phyloP scores from a whole-genome alignment of 306 rosid species.

The Boehmeria nivea region DNA sequence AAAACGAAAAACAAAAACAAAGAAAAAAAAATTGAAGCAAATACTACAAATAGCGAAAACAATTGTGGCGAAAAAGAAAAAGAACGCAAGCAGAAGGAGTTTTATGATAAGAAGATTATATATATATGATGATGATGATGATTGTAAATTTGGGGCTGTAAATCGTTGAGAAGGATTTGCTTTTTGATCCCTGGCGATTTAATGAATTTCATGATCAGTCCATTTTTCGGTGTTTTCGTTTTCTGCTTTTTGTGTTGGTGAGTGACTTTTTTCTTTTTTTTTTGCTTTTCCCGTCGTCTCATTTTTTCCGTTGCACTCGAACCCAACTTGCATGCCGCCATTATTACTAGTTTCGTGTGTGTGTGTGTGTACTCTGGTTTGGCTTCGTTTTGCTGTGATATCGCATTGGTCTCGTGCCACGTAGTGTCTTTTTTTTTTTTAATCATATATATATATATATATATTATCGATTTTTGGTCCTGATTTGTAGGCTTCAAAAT shows the following conservation, averaged over 20 bases:
- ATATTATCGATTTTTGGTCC: neutral
- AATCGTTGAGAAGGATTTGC: conserved; percentile 29
- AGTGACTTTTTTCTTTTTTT: neutral
- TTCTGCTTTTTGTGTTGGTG: conserved; percentile 16
- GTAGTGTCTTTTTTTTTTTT: too few species aligned
- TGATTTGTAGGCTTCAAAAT: neutral
- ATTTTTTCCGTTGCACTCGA: conserved; percentile 6
- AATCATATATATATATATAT: neutral
- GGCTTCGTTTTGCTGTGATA: neutral
- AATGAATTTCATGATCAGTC: conserved; percentile 28
- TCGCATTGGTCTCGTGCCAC: conserved; percentile 11
- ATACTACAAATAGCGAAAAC: too few species aligned
- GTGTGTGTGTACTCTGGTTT: too few species aligned
- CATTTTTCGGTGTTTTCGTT: neutral
- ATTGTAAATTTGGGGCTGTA: conserved; percentile 13
- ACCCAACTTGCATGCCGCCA: too few species aligned
- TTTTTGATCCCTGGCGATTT: conserved; percentile 30
- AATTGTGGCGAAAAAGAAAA: neutral
- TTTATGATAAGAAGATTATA: conserved; percentile 1
- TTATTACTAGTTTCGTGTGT: too few species aligned
- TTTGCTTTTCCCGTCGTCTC: neutral
- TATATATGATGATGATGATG: conserved; percentile 10
- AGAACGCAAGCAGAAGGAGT: neutral
- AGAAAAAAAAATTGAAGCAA: neutral
- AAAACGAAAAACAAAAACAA: neutral